Conservation (phyloP, 1,139 yeast species). For the Scheffersomyces segobiensis region DNA sequence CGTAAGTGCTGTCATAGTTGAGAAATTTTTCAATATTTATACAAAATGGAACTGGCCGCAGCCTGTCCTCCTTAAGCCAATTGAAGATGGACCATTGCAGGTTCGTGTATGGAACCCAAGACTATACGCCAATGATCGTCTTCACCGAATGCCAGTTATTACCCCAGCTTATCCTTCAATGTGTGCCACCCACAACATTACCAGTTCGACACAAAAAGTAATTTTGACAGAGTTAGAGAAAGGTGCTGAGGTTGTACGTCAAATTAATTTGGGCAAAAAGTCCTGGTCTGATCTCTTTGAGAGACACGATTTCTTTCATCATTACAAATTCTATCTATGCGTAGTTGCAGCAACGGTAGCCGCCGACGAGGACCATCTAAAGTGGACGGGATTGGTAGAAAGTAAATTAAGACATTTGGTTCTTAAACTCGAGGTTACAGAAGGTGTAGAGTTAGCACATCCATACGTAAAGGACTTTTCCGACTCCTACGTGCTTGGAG, state of each 20-base stretch:
- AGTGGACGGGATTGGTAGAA: constrained; percentile 93
- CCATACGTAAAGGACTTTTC: constrained; percentile 84
- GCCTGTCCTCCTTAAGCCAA: constrained; percentile 87
- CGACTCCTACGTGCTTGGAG: constrained; percentile 52
- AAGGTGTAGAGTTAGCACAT: constrained; percentile 80
- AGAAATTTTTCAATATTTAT: constrained; percentile 83
- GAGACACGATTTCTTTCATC: constrained; percentile 78
- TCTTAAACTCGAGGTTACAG: constrained; percentile 72
- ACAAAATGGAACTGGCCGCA: constrained; percentile 98
- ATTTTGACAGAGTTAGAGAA: constrained; percentile 74
- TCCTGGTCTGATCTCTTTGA: constrained; percentile 75
- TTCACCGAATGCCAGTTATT: constrained; percentile 96
- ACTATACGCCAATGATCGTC: constrained; percentile 81
- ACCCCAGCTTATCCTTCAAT: constrained; percentile 99
- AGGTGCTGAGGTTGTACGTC: constrained; percentile 70
- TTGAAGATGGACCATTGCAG: constrained; percentile 96
- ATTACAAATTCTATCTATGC: constrained; percentile 83
- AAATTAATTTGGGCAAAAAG: constrained; percentile 63
- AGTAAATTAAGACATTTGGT: constrained; percentile 80
- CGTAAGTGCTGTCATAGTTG: constrained; percentile 85
- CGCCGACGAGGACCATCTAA: constrained; percentile 73
- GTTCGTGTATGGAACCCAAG: constrained; percentile 97
- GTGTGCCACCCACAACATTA: constrained; percentile 98
- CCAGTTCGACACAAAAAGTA: constrained; percentile 80
- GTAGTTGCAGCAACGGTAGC: constrained; percentile 76